Base-by-base conservation (phyloP, 495 filamentous ascomycete species). In the Aspergillus bridgeri region DNA sequence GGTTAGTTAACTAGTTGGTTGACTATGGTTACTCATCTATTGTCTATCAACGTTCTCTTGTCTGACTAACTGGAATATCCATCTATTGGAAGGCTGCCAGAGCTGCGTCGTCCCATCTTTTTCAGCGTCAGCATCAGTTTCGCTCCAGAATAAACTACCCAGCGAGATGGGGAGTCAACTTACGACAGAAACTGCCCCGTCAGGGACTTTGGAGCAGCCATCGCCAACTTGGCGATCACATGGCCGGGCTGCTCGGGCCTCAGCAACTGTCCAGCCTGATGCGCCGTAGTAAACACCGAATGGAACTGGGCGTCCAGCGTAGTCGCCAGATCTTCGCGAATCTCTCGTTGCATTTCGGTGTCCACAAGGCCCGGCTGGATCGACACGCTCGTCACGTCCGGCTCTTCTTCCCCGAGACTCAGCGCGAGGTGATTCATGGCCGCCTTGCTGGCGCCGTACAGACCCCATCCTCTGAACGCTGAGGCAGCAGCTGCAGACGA, bases 341-440 rank as follows among this genome's bases (percentile, higher is more conserved):
- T 79, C 48, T 87, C 83, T 48, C 82, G 81, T 69, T 97, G 94
- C 94, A 98, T 98, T 45, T 91, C 89, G 2, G 94, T 98, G 66
- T 97, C 89, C 22, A 94, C 85, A 55, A 91, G 86, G 6, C 94
- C 94, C 0, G 94, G 94, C 44, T 88, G 83, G 47, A 98, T 76
- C 0, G 83, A 72, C 3, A 98, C 68, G 7, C 80, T 81, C 3
- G 81, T 88, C 53, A 96, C 82, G 17, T 87, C 80, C 7, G 89
- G 85, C 71, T 97, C 94, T 62, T 98, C 94, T 8, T 77, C 79
- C 1, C 83, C 86, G 22, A 98, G 61, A 18, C 89, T 91, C 51
- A 80, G 64, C 15, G 84, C 83, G 0, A 98, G 77, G 65, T 93
- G 87, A 73, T 96, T 96, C 67, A 97, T 70, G 0, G 91, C 92